Base-by-base conservation (phyloP, 2,329 filamentous ascomycete species). In the Venturia effusa region DNA sequence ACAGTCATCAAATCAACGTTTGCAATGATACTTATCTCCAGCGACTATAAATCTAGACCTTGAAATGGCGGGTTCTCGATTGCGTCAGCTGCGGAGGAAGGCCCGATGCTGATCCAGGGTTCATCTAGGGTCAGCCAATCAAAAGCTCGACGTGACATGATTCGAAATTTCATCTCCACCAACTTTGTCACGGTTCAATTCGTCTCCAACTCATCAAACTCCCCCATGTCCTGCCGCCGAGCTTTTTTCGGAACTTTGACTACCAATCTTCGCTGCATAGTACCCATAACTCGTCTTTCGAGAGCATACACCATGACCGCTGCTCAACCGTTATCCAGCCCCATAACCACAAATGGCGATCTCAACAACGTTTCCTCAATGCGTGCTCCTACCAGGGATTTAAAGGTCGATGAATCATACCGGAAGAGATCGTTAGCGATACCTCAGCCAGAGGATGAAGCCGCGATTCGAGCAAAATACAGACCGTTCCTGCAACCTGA, bases 401-500 rank as follows among this genome's bases (percentile, higher is more conserved):
- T 69, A 27, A 63, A 59, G 1, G 55, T 61, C 13, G 67, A 70
- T 64, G 54, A 64, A 3, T 39, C 64, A 3, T 70, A 66, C 39
- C 43, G 32, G 1, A 27, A 60, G 13, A 64, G 62, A 19, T 67
- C 78, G 1, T 73, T 85, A 13, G 78, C 79, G 2, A 77, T 85
- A 39, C 64, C 72, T 0, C 66, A 72, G 19, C 65, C 66, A 0
- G 75, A 84, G 63, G 84, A 86, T 66, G 78, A 83, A 61, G 10
- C 70, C 0, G 66, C 70, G 0, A 72, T 81, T 22, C 76, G 83
- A 41, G 66, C 73, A 54, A 77, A 71, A 59, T 86, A 87, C 68
- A 78, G 85, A 0, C 84, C 84, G 0, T 88, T 86, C 66, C 69
- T 88, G 4, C 73, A 82, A 1, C 68, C 73, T 41, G 70, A 76